Evolutionary conservation across 148 eudicot species (phyloP), one percentile per base, ranked within the genome.

Genomic region (Pouteria glomerata): DNA sequence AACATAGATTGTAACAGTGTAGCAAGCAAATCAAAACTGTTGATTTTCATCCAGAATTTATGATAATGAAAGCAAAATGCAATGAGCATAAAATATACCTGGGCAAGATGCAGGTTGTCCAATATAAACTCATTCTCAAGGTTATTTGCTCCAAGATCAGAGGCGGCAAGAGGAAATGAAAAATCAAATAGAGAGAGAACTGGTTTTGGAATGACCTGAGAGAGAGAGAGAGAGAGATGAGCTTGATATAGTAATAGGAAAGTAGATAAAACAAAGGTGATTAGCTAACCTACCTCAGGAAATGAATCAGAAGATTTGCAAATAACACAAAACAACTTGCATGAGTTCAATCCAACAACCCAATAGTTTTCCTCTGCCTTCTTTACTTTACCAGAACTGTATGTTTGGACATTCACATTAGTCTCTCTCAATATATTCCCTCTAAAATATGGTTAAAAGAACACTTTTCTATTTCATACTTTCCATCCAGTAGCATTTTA

Each of bases 71-170:
- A 39, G 47, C 45, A 19, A 34, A 52, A 29, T 19, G 55, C 30
- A 45, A 53, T 18, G 35, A 39, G 58, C 41, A 5, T 8, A 41
- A 56, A n/a, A 79, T 71, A 71, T 82, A 89, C 99, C 96, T 85
- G 83, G 35, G 68, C 85, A 63, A 96, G 88, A 71, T 85, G 89
- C 86, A 86, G 88, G 83, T 81, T 88, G 71, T 80, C 83, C 77
- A 87, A 37, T 50, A 96, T 85, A 81, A 90, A 96, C 77, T 96
- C 99, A 55, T 96, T 96, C 84, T 96, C 99, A 50, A 96, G 92
- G 77, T 71, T 72, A 39, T 85, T 97, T 21, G 96, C 89, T 80
- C 95, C 99, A 35, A 96, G 87, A 80, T 96, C 99, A 79, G 99
- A 96, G 55, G 91, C 79, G 55, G 97, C 86, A 74, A 96, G 92